Evolutionary conservation across 2,329 filamentous ascomycete species (phyloP), one percentile per base, ranked within the genome.

Genomic region (Colletotrichum orchidophilum): DNA sequence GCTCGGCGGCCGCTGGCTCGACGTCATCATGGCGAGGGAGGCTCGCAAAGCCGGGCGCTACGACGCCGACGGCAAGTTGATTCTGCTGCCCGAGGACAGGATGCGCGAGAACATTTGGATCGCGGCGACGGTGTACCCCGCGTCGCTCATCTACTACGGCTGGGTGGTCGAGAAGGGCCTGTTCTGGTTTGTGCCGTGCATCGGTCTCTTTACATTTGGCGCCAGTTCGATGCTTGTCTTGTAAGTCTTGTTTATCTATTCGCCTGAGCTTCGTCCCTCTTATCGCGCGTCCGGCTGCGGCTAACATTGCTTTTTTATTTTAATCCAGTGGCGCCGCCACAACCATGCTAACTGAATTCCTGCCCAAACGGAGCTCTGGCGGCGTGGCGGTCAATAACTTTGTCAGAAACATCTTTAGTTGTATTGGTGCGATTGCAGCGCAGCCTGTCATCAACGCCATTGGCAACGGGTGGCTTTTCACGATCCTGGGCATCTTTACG

Each of bases 331-430:
- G 89, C 59, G 87, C 90, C 75, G 86, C 89, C 0, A 95, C 93
- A 0, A 96, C 94, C 0, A 95, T 96, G 92, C 84, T 96, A 74
- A 96, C 94, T 0, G 94, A 96, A 77, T 95, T 96, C 77, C 92
- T 96, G 86, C 93, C 93, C 15, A 87, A 89, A 52, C 86, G 87
- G 73, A 92, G 91, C 60, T 93, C 90, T 4, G 88, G 88, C 12
- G 93, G 93, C 1, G 92, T 96, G 3, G 94, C 94, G 0, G 84
- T 95, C 53, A 95, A 96, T 80, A 96, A 96, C 78, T 94, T 96
- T 76, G 85, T 94, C 62, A 85, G 94, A 58, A 96, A 96, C 75
- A 93, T 95, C 49, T 91, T 95, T 75, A 91, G 88, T 60, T 95
- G 92, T 72, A 86, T 94, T 1, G 93, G 92, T 11, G 87, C 88